Percentiles rank a stretch among this genome's conserved stretches.
Evolutionary conservation across 805 yeast genomes (phyloP).

Genomic region (Starmerella riodocensis): DNA sequence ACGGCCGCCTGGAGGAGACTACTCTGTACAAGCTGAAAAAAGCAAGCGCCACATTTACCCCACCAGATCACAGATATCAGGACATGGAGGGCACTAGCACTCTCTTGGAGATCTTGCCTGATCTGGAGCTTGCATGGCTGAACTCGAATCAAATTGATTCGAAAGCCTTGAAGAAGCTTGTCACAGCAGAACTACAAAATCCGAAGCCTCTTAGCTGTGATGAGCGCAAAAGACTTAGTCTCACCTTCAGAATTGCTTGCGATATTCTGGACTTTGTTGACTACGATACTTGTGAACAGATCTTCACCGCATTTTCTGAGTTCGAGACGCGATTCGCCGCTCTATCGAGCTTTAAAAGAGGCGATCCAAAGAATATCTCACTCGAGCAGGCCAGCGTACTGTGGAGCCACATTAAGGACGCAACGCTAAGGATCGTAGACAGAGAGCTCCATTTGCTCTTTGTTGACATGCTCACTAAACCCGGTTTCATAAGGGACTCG

Average conservation of each 20-base stretch:
- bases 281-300: conserved; percentile 5
- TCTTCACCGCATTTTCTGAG: conserved; percentile 9
- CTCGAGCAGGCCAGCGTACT: conserved; percentile 22
- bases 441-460: conserved; percentile 46
- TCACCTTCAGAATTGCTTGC: conserved; percentile 9
- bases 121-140: not conserved
- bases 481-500: conserved; percentile 19
- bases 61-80: not conserved
- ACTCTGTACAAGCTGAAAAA: not conserved
- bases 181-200: not conserved
- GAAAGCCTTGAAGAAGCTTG: not conserved
- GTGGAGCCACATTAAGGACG: conserved; percentile 47
- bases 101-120: not conserved
- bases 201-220: conserved; percentile 4
- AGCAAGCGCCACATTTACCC: not conserved
- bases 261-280: not conserved
- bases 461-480: conserved; percentile 37
- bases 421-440: conserved; percentile 53
- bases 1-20: not conserved
- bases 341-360: conserved; percentile 7
- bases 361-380: conserved; percentile 27
- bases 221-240: not conserved
- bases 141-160: not conserved
- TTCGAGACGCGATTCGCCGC: conserved; percentile 8
- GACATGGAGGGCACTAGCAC: not conserved